Evolutionary conservation across 2,329 filamentous ascomycete species (phyloP), one percentile per base, ranked within the genome.

Genomic region (Alternaria brassicicola): DNA sequence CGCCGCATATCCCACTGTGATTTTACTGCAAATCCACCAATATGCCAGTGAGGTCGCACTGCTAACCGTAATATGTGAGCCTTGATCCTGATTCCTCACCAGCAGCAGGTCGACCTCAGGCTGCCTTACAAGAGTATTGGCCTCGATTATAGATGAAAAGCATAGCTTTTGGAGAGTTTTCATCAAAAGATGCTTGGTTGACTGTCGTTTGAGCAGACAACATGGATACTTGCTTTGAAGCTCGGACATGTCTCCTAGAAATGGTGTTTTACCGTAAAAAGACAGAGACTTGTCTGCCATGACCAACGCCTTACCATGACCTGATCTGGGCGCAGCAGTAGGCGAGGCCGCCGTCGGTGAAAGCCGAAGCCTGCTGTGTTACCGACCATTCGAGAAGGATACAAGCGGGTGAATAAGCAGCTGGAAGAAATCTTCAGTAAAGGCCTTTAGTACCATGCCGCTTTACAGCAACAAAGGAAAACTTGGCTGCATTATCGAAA

Each of bases 401-500:
- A 47, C 43, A 30, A 47, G 25, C 8, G 43, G 21, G 21, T 33
- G 30, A 47, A 33, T 35, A 47, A 47, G 43, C 43, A 23, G 19
- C 30, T 35, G 15, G 43, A 33, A 33, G 43, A 23, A 47, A 47
- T 39, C 43, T 47, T 47, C 43, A 33, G 19, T 17, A 33, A 10
- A 19, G n/a, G 25, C 30, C 13, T 28, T 13, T 31, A 23, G 21
- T 47, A 31, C 19, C 30, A 21, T 6, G 43, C 43, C 30, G 43
- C 19, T 33, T 47, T 47, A 25, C 28, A 35, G 19, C 19, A 35
- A 19, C 6, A 49, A 49, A 17, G 33, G 21, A 25, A 49, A 15
- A 38, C 25, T 30, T 19, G 23, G 47, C 47, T 49, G 31, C 47
- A 35, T 49, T 49, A 49, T 49, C 31, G n/a, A 38, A 38, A 25